Evolutionary conservation across 2,329 filamentous ascomycete genomes (phyloP).

Genomic region (Myriosclerotinia curreyana): DNA sequence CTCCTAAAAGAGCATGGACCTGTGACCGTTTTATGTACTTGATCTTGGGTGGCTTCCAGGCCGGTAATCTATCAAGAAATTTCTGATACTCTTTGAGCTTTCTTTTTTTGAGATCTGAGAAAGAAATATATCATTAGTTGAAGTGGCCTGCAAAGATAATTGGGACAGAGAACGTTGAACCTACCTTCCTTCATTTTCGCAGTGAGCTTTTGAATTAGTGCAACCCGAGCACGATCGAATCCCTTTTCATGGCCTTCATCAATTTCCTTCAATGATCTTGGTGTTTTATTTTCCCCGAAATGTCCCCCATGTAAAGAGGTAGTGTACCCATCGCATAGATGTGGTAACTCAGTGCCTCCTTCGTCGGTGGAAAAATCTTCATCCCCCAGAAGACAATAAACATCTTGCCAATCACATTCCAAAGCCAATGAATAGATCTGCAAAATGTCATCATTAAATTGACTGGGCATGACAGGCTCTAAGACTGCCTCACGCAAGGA

Average conservation of each 20-base stretch:
- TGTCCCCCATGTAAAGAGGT: too few relatives aligned
- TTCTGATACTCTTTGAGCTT: too few relatives aligned
- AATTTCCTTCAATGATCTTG: neutral
- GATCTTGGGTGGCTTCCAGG: neutral
- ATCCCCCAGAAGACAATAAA: neutral
- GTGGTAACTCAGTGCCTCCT: neutral
- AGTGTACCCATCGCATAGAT: neutral
- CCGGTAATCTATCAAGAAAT: neutral
- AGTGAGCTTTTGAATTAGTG: neutral
- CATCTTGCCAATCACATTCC: neutral
- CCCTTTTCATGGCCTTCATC: neutral
- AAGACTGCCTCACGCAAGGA: too few relatives aligned
- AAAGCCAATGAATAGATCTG: neutral
- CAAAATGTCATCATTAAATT: neutral
- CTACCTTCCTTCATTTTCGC: neutral
- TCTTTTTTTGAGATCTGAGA: neutral
- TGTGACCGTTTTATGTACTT: neutral
- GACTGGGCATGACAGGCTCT: neutral
- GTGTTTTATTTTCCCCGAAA: too few relatives aligned
- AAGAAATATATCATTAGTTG: neutral
- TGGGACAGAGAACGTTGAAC: too few relatives aligned
- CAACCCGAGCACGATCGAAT: neutral
- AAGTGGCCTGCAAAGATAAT: too few relatives aligned
- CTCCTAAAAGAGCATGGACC: neutral
- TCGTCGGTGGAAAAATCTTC: neutral